A percentile compares a stretch with the other conserved stretches of the same genome.
Conservation (phyloP, 176 grass and related monocot genomes). For the Areca catechu region DNA sequence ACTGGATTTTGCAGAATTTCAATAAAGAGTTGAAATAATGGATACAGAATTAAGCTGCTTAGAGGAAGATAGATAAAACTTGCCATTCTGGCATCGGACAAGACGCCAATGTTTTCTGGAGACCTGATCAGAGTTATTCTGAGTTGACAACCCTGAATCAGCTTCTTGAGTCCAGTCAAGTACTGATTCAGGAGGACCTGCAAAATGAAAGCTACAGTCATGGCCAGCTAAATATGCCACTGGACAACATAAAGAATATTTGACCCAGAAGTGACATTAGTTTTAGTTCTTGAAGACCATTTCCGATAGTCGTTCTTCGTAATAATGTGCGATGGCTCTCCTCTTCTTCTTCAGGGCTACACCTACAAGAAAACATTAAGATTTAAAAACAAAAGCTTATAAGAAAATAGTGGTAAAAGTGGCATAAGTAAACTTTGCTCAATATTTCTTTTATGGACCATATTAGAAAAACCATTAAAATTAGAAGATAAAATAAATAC, state of each 20-base stretch:
- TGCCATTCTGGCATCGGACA: slow-evolving; percentile 96
- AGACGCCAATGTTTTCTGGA: slow-evolving; percentile 97
- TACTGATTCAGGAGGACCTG: slow-evolving; percentile 86
- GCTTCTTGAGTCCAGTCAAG: slow-evolving; percentile 86
- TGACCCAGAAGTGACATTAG: not conserved
- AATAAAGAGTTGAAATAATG: too few species aligned
- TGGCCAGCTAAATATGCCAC: slow-evolving; percentile 15
- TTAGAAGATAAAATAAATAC: too few species aligned
- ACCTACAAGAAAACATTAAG: slow-evolving; percentile 36
- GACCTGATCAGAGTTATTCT: slow-evolving; percentile 60
- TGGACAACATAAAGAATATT: not conserved
- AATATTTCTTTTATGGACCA: too few species aligned
- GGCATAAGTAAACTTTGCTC: too few species aligned
- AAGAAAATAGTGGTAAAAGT: too few species aligned
- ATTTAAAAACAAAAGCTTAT: not conserved
- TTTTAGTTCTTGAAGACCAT: slow-evolving; percentile 36
- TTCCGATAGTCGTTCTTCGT: slow-evolving; percentile 91
- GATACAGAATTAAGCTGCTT: too few species aligned
- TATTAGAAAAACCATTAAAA: too few species aligned
- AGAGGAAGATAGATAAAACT: slow-evolving; percentile 3
- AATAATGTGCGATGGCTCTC: slow-evolving; percentile 38
- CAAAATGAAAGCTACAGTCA: slow-evolving; percentile 13
- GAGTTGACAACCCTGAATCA: slow-evolving; percentile 45
- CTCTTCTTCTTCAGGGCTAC: slow-evolving; percentile 70
- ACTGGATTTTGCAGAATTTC: too few species aligned